Evolutionary conservation across 768 basidiomycete species (phyloP).

Genomic region (Xerocomus potaroensis): DNA sequence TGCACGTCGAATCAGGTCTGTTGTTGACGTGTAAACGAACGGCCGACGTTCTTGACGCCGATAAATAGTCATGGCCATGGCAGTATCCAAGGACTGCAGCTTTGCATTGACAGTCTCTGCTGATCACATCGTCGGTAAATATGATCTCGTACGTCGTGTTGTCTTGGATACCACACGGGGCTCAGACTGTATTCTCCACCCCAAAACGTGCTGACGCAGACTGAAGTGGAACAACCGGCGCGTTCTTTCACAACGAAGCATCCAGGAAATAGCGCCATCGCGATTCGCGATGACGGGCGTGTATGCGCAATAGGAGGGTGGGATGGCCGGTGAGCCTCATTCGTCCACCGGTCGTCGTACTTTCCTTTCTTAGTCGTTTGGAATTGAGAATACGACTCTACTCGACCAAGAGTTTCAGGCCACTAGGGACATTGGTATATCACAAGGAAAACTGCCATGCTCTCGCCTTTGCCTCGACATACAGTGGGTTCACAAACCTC

Average conservation of each 20-base stretch:
- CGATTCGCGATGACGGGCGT: slow-evolving; percentile 68
- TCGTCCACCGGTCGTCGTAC: neutral
- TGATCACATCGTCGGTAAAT: slow-evolving; percentile 71
- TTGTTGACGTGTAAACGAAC: neutral
- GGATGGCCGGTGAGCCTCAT: slow-evolving; percentile 76
- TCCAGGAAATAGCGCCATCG: slow-evolving; percentile 75
- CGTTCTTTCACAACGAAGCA: slow-evolving; percentile 59
- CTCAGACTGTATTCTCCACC: neutral
- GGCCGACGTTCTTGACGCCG: neutral
- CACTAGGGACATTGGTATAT: slow-evolving; percentile 78
- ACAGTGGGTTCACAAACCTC: slow-evolving; percentile 3
- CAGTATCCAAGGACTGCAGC: slow-evolving; percentile 52
- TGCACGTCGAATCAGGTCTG: slow-evolving; percentile 73
- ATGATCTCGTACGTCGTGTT: slow-evolving; percentile 45
- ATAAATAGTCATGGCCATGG: slow-evolving; percentile 77
- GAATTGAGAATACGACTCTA: slow-evolving; percentile 68
- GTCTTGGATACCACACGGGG: neutral
- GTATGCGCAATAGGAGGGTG: slow-evolving; percentile 90
- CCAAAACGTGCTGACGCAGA: slow-evolving; percentile 8
- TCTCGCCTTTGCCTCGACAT: slow-evolving; percentile 57
- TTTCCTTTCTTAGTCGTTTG: neutral
- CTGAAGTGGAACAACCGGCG: slow-evolving; percentile 19
- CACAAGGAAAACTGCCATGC: slow-evolving; percentile 78
- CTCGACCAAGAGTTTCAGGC: slow-evolving; percentile 73
- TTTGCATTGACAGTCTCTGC: slow-evolving; percentile 81